Base-by-base conservation (phyloP, 140 eudicot species). In the Erigeron philadelphicus region DNA sequence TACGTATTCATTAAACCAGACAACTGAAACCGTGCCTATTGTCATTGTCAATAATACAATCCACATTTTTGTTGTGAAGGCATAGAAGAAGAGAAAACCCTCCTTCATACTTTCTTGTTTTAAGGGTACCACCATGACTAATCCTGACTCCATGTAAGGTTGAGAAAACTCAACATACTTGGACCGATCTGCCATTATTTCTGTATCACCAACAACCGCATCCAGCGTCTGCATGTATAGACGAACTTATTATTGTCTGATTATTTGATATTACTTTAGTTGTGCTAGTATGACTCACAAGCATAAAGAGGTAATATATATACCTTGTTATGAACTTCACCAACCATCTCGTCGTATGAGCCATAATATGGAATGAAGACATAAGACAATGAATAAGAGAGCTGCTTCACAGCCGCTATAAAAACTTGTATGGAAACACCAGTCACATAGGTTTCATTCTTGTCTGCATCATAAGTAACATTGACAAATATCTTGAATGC, bases 121-220 rank as follows among this genome's bases (percentile, higher is more conserved):
- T 18, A 61, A 64, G 0, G 87, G 75, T 52, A 81, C 90, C 16
- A 85, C 85, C 80, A 79, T 78, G 6, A 80, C 84, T 35, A 88
- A 64, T 70, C 87, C 91, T 0, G 92, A 88, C 45, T 88, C 88
- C 49, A 85, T 59, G 63, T 80, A 87, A 6, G 95, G 95, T 49
- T 84, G 95, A 9, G 91, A 72, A 71, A 87, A 87, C 7, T 78
- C 83, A 11, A 75, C 91, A 67, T 72, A 67, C 56, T 55, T 72
- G 23, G 69, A 87, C 8, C 88, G 84, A 48, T 82, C 83, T 40
- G 90, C 88, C 80, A 83, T 68, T 67, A 87, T 84, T 65, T 69
- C 81, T 52, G 86, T 87, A 56, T 87, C 95, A 9, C 95, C 95
- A 43, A 82, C 88, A 35, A 79, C 92, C 18, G 85, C 87, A 83